Evolutionary conservation across 139 green algal genomes (phyloP).

Genomic region (Micromonas commoda): DNA sequence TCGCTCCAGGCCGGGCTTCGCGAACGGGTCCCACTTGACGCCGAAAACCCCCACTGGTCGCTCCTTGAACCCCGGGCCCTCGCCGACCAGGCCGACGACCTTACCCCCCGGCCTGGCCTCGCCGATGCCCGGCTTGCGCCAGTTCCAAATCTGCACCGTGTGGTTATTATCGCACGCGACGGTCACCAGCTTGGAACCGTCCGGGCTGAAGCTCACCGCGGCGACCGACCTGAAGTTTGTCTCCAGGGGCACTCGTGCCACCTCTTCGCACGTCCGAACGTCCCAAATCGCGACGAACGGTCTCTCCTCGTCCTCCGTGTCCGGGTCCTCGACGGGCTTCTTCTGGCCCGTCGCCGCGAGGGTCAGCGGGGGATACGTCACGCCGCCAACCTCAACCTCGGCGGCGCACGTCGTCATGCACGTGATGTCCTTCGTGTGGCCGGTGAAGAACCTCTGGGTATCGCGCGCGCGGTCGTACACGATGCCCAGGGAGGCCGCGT

Average conservation of each 20-base stretch:
- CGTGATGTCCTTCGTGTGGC: conserved; percentile 65
- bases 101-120: neutral
- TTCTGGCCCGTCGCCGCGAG: conserved; percentile 59
- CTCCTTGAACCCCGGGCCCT: conserved; percentile 36
- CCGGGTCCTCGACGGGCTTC: conserved; percentile 29
- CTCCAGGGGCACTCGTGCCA: neutral
- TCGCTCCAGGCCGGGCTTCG: neutral
- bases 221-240: neutral
- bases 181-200: conserved; percentile 44
- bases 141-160: conserved; percentile 64
- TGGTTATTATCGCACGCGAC: conserved; percentile 64
- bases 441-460: conserved; percentile 63
- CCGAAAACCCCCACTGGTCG: conserved; percentile 53
- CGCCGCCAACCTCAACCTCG: conserved; percentile 36
- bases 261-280: conserved; percentile 29
- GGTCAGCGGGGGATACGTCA: conserved; percentile 42
- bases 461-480: conserved; percentile 50
- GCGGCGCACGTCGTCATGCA: conserved; percentile 46
- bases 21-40: conserved; percentile 54
- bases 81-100: conserved; percentile 17
- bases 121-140: conserved; percentile 24
- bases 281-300: conserved; percentile 62
- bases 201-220: conserved; percentile 50
- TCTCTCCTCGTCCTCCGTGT: conserved; percentile 44
- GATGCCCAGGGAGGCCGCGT: conserved; percentile 55